Conservation (phyloP, 768 basidiomycete genomes). For the Pleurotus sapidus region DNA sequence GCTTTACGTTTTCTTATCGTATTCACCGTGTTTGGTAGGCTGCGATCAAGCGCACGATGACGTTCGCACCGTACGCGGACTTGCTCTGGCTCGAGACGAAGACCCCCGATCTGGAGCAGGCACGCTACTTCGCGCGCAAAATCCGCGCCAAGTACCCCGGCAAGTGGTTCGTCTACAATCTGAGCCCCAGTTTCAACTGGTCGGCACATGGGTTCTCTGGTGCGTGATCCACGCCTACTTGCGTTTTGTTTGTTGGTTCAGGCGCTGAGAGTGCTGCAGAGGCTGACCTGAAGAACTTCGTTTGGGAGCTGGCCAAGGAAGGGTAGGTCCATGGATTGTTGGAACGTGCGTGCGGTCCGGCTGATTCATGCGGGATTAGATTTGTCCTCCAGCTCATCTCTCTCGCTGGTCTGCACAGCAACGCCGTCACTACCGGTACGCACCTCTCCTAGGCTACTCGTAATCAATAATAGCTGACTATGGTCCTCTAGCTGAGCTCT, state of each 20-base stretch:
- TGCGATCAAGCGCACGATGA: conserved; percentile 76
- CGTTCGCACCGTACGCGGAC: conserved; percentile 85
- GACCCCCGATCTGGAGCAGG: conserved; percentile 78
- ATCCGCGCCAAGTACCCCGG: conserved; percentile 71
- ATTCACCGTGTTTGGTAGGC: conserved; percentile 33
- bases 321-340: conserved; percentile 41
- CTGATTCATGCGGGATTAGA: conserved; percentile 31
- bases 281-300: conserved; percentile 74
- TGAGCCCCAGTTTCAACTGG: conserved; percentile 96
- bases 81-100: conserved; percentile 94
- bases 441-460: neutral
- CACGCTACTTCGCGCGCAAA: conserved; percentile 71
- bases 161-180: conserved; percentile 91
- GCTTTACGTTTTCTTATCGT: neutral
- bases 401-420: conserved; percentile 85
- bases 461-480: too few relatives aligned
- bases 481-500: conserved; percentile 61
- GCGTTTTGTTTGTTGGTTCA: too few relatives aligned
- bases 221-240: conserved; percentile 17
- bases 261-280: conserved; percentile 32
- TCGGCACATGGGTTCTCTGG: conserved; percentile 75
- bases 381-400: conserved; percentile 90
- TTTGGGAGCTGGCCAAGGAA: conserved; percentile 90
- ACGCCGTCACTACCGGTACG: conserved; percentile 73
- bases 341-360: neutral